Evolutionary conservation across 805 yeast genomes (phyloP).

Genomic region (Nakazawaea siamensis): DNA sequence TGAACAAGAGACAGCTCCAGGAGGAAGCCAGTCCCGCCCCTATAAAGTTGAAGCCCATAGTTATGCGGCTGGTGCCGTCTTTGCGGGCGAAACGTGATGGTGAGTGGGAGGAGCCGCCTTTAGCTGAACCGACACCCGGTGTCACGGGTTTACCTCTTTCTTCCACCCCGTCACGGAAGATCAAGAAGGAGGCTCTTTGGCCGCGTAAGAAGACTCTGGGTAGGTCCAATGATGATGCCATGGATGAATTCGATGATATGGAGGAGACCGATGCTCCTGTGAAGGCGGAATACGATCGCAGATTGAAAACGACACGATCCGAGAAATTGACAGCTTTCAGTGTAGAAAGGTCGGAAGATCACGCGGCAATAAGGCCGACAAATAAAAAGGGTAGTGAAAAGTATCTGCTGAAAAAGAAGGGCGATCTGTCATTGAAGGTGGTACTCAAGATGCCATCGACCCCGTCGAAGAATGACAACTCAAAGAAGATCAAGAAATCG

Average conservation of each 20-base stretch:
- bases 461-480: background rate
- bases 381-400: slow-evolving; percentile 14
- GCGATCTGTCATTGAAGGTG: background rate
- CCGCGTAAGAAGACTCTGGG: slow-evolving; percentile 24
- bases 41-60: background rate
- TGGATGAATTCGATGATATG: slow-evolving; percentile 12
- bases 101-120: slow-evolving; percentile 48
- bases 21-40: slow-evolving; percentile 11
- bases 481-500: slow-evolving; percentile 10
- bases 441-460: slow-evolving; percentile 10
- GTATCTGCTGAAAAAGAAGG: slow-evolving; percentile 5
- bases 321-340: slow-evolving; percentile 26
- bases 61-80: background rate
- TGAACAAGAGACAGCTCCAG: slow-evolving; percentile 3
- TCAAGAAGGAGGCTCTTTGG: slow-evolving; percentile 50
- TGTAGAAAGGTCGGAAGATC: slow-evolving; percentile 15
- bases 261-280: slow-evolving; percentile 3
- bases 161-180: slow-evolving; percentile 53
- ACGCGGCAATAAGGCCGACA: slow-evolving; percentile 7
- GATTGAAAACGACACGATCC: slow-evolving; percentile 25
- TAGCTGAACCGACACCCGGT: slow-evolving; percentile 44
- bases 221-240: slow-evolving; percentile 9
- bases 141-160: slow-evolving; percentile 72
- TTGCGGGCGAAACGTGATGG: background rate
- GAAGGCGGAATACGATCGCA: slow-evolving; percentile 14